phyloP scores from a whole-genome alignment of 176 grass and related monocot species.

The Ananas comosus region DNA sequence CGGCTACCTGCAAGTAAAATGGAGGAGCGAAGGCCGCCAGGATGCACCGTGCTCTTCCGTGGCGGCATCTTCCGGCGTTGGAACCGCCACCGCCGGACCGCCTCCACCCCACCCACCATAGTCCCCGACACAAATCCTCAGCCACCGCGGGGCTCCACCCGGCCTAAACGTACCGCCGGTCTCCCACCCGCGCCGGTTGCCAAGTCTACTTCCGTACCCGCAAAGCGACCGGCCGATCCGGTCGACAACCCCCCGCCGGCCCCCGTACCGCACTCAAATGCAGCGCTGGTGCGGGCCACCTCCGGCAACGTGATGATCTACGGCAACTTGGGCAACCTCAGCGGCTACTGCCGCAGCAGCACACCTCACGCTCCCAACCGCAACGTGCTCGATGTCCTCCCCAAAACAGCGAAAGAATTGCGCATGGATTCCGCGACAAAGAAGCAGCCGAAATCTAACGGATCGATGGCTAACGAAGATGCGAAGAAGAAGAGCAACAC shows the following conservation, averaged over 20 bases:
- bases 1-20: conserved; percentile 44
- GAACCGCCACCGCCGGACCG: too few relatives aligned
- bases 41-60: too few relatives aligned
- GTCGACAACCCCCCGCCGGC: too few relatives aligned
- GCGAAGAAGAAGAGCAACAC: not conserved
- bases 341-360: conserved; percentile 1
- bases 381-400: conserved; percentile 26
- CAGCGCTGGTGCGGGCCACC: conserved; percentile 45
- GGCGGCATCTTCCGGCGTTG: too few relatives aligned
- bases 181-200: too few relatives aligned
- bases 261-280: too few relatives aligned
- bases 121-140: too few relatives aligned
- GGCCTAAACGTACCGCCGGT: too few relatives aligned
- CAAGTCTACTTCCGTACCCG: too few relatives aligned
- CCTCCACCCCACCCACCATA: too few relatives aligned
- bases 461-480: conserved; percentile 36
- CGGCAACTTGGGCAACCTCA: conserved; percentile 75
- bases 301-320: conserved; percentile 90
- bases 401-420: conserved; percentile 25
- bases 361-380: not conserved
- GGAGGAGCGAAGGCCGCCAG: conserved; percentile 11
- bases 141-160: too few relatives aligned
- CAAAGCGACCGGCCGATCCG: too few relatives aligned
- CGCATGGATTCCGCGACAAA: not conserved
- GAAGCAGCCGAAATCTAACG: conserved; percentile 11